A percentile compares a stretch with the other conserved stretches of the same genome.
These are phyloP conservation scores for Yamadazyma kanchanaburiensis DNA, from an alignment of 1,139 yeast genomes.

Conservation along the genomic window DNA sequence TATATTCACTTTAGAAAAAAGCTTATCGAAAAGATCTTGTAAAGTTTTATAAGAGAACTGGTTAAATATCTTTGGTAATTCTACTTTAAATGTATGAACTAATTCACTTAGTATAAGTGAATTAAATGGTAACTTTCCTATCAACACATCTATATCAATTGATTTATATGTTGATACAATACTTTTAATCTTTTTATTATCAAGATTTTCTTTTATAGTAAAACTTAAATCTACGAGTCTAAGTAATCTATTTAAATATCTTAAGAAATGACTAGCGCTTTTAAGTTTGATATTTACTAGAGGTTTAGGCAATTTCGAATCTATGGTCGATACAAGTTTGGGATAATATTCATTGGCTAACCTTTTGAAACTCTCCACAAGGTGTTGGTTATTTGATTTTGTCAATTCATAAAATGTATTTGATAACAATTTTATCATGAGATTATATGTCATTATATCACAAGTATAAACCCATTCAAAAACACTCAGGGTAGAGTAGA, in stretches of 20 bases:
- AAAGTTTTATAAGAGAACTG: constrained; percentile 2
- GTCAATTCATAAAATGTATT: constrained; percentile 3
- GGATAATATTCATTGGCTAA: constrained; percentile 42
- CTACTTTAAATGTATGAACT: constrained; percentile 2
- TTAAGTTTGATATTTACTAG: constrained; percentile 51
- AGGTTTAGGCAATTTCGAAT: constrained; percentile 46
- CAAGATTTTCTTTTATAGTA: background rate
- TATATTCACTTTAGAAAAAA: constrained; percentile 3
- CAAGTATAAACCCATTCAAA: constrained; percentile 64
- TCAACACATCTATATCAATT: constrained; percentile 4
- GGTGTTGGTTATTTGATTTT: constrained; percentile 13
- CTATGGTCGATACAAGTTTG: constrained; percentile 32
- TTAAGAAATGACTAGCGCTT: constrained; percentile 56
- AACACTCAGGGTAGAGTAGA: constrained; percentile 50
- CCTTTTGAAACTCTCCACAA: constrained; percentile 46
- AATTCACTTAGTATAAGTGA: constrained; percentile 4
- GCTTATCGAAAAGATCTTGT: constrained; percentile 3
- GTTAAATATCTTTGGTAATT: constrained; percentile 1
- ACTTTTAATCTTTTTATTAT: background rate
- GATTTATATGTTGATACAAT: constrained; percentile 1
- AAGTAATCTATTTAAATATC: constrained; percentile 54
- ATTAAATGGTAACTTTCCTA: constrained; percentile 6
- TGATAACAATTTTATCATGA: constrained; percentile 60
- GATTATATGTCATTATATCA: constrained; percentile 61
- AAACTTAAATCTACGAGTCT: constrained; percentile 50